These are phyloP conservation scores for Kondoa subrosea DNA, from an alignment of 768 basidiomycete species.

Conservation along the genomic window DNA sequence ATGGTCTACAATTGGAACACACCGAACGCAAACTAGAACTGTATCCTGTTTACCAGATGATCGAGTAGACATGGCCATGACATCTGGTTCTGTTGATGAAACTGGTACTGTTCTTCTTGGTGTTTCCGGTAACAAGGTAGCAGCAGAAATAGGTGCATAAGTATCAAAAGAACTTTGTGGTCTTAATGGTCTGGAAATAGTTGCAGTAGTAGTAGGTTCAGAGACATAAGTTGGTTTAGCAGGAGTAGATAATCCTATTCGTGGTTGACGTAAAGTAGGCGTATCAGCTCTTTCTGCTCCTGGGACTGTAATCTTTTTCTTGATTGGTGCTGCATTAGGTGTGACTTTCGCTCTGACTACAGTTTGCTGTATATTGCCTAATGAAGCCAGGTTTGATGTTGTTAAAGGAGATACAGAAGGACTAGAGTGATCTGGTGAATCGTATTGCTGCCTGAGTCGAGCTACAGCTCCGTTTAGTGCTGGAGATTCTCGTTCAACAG, in stretches of 20 bases:
- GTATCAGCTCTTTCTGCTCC: constrained; percentile 26
- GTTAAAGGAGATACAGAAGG: constrained; percentile 7
- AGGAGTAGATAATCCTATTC: not conserved
- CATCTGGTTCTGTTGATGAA: constrained; percentile 2
- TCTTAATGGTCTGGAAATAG: constrained; percentile 8
- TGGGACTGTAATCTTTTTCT: constrained; percentile 19
- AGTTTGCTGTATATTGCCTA: not conserved
- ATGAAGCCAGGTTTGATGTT: constrained; percentile 10
- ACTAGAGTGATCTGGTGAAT: not conserved
- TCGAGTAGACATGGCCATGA: not conserved
- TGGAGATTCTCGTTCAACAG: not conserved
- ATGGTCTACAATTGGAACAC: not conserved
- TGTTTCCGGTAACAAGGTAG: not conserved
- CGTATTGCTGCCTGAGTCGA: not conserved
- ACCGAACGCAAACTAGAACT: not conserved
- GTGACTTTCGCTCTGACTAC: constrained; percentile 24
- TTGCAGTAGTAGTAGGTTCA: not conserved
- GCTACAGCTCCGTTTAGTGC: not conserved
- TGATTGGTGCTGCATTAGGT: constrained; percentile 19
- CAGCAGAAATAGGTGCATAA: constrained; percentile 4
- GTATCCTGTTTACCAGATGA: not conserved
- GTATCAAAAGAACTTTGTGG: constrained; percentile 4
- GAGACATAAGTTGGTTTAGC: not conserved
- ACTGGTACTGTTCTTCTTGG: constrained; percentile 2
- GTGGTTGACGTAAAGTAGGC: constrained; percentile 5